Conservation (phyloP, 129 eudicot genomes). For the Chrysanthemum makinoi region DNA sequence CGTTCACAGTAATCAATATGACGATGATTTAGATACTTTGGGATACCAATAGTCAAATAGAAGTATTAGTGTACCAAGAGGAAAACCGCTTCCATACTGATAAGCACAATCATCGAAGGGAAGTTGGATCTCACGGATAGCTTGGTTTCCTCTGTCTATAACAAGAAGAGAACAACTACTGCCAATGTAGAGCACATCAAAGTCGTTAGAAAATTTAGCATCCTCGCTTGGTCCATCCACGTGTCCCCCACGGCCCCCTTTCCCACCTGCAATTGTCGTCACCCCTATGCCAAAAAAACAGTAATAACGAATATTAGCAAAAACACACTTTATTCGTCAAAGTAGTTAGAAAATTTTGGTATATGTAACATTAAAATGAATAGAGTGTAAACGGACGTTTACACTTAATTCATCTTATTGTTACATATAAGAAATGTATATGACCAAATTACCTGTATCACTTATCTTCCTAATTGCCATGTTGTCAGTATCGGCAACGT, state of each 20-base stretch:
- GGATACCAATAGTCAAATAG: neutral
- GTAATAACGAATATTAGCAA: neutral
- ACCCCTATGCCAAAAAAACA: conserved; percentile 48
- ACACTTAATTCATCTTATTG: too few relatives aligned
- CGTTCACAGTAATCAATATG: neutral
- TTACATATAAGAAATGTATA: neutral
- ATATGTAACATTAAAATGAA: too few relatives aligned
- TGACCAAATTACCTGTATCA: conserved; percentile 58
- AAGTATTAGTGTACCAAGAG: conserved; percentile 53
- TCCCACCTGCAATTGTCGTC: conserved; percentile 94
- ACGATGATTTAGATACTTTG: too few relatives aligned
- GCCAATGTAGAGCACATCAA: conserved; percentile 90
- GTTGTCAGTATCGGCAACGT: conserved; percentile 82
- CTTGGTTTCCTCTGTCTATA: conserved; percentile 94
- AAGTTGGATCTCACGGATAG: conserved; percentile 92
- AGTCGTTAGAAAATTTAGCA: conserved; percentile 90
- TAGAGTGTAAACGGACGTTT: too few relatives aligned
- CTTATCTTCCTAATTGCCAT: conserved; percentile 91
- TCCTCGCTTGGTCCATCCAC: conserved; percentile 98
- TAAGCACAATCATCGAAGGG: conserved; percentile 94
- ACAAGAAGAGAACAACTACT: conserved; percentile 98
- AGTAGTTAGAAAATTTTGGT: too few relatives aligned
- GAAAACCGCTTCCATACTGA: conserved; percentile 86
- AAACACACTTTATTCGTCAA: neutral
- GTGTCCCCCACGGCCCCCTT: conserved; percentile 74